Evolutionary conservation across 331 rosid species (phyloP).

Genomic region (Erythrophleum ivorense): DNA sequence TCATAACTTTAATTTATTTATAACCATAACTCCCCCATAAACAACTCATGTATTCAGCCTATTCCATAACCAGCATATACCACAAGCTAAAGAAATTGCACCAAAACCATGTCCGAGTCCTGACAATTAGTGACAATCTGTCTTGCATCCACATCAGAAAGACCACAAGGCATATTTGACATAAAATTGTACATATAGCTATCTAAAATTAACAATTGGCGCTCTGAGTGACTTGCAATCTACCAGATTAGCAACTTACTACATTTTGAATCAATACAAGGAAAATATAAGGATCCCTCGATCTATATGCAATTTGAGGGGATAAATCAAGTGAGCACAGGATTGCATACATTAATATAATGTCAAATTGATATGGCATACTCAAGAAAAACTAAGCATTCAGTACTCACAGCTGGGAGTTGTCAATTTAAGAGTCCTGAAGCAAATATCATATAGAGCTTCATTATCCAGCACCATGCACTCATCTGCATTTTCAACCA

Average conservation of each 20-base stretch:
- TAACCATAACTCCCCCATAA: not conserved
- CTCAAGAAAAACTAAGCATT: conserved; percentile 2
- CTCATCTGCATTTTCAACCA: conserved; percentile 79
- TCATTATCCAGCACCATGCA: conserved; percentile 73
- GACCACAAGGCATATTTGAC: not conserved
- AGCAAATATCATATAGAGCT: conserved; percentile 71
- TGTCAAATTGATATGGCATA: not conserved
- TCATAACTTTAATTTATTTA: not conserved
- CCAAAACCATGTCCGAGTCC: not conserved
- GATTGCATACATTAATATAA: not conserved
- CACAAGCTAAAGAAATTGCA: conserved; percentile 1
- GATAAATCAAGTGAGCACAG: not conserved
- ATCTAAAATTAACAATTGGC: not conserved
- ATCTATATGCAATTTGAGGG: not conserved
- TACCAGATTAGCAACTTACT: not conserved
- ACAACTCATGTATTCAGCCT: not conserved
- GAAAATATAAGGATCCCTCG: not conserved
- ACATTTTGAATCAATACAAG: not conserved
- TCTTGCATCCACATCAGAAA: not conserved
- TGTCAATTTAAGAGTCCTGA: conserved; percentile 72
- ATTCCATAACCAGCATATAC: not conserved
- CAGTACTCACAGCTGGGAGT: conserved; percentile 72
- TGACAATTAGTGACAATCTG: not conserved
- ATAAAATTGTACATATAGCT: not conserved
- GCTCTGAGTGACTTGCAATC: not conserved